Evolutionary conservation across 2,329 filamentous ascomycete species (phyloP).

Genomic region (Neofusicoccum sp.): DNA sequence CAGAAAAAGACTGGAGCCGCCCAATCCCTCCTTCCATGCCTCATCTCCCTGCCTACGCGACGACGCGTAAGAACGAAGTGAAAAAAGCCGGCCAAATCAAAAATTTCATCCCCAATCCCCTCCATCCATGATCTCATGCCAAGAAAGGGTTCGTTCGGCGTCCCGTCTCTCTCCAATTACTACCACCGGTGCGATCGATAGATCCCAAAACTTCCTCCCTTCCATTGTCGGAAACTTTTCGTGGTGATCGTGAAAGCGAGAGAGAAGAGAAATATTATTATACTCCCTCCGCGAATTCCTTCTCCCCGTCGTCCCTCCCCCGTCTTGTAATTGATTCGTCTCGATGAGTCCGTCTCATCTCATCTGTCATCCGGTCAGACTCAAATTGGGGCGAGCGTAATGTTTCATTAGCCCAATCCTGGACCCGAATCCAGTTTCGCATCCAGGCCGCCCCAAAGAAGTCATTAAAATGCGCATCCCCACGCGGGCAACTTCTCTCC

Average conservation of each 20-base stretch:
- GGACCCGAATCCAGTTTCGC: not conserved
- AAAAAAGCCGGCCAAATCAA: not conserved
- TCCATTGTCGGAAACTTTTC: not conserved
- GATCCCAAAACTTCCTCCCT: not conserved
- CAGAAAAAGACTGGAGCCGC: not conserved
- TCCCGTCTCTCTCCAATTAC: not conserved
- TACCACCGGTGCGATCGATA: not conserved
- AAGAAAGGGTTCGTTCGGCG: not conserved
- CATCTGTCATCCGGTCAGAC: not conserved
- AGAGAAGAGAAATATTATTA: slow-evolving; percentile 6
- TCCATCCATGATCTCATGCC: not conserved
- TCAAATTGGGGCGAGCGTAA: not conserved
- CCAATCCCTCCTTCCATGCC: not conserved
- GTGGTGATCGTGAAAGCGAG: not conserved
- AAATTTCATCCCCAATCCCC: not conserved
- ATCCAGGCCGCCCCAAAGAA: not conserved
- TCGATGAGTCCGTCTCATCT: not conserved
- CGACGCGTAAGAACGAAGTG: not conserved
- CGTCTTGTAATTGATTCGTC: not conserved
- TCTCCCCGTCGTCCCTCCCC: not conserved
- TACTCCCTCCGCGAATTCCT: not conserved
- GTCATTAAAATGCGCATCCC: not conserved
- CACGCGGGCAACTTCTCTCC: not conserved
- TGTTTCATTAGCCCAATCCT: not conserved
- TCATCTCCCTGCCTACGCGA: not conserved